A percentile compares a stretch with the other conserved stretches of the same genome.
Conservation (phyloP, 805 yeast genomes). For the Cyberlindnera mrakii region DNA sequence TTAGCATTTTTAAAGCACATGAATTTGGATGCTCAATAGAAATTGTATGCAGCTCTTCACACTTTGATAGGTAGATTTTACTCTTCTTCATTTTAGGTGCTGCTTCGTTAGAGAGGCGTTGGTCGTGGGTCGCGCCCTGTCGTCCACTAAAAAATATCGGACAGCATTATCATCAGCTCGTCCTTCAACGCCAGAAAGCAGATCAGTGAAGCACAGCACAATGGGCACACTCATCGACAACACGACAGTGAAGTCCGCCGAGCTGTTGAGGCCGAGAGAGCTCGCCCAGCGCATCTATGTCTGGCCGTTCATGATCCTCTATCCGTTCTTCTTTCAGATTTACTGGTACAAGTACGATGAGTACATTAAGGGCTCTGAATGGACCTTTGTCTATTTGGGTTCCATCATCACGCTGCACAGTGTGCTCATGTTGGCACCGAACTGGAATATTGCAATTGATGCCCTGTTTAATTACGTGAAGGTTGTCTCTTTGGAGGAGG, state of each 20-base stretch:
- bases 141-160: too few relatives aligned
- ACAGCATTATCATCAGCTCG: too few relatives aligned
- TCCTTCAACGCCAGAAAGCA: neutral
- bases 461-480: slow-evolving; percentile 60
- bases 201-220: slow-evolving; percentile 2
- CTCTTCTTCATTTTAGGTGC: too few relatives aligned
- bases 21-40: neutral
- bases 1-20: neutral
- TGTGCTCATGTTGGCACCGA: slow-evolving; percentile 83
- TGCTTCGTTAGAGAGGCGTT: too few relatives aligned
- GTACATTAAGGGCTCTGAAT: slow-evolving; percentile 83
- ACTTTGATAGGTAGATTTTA: too few relatives aligned
- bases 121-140: too few relatives aligned
- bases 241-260: slow-evolving; percentile 65
- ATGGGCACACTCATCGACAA: slow-evolving; percentile 51
- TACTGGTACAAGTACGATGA: slow-evolving; percentile 67
- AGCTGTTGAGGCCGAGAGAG: slow-evolving; percentile 67
- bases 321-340: slow-evolving; percentile 65
- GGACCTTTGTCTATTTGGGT: slow-evolving; percentile 90
- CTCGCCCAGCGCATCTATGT: slow-evolving; percentile 63
- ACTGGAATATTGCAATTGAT: slow-evolving; percentile 77
- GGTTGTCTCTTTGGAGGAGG: slow-evolving; percentile 51
- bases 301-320: slow-evolving; percentile 73
- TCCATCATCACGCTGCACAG: slow-evolving; percentile 67
- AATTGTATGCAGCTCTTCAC: too few relatives aligned